Evolutionary conservation across 1,284 basidiomycete genomes (phyloP), one percentile per base, ranked within the genome.

Genomic region (Grifola frondosa): DNA sequence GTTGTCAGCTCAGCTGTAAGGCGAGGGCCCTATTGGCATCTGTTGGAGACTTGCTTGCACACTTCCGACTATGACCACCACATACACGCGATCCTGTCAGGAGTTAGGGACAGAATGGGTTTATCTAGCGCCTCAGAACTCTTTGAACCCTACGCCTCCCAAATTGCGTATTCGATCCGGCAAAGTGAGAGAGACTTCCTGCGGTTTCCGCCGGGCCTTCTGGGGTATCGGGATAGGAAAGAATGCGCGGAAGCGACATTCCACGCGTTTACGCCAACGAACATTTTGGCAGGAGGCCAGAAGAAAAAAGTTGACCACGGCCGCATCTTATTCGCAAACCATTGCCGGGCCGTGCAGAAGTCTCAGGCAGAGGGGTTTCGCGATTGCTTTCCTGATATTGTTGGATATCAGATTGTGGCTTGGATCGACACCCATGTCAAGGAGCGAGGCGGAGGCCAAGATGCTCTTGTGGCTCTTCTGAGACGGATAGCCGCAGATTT

Each of bases 21-120:
- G n/a, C 78, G 88, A n/a, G 85, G 83, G 1, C 79, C 92, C 1
- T 91, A 96, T 57, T 94, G 88, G 78, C 85, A 95, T 63, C 63
- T 98, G 26, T 70, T 97, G 44, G 91, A 94, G 61, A 77, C 81
- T 36, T 81, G 70, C 51, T 70, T 75, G 30, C 65, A 68, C 53
- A 67, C 66, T 10, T 56, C 68, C 11, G 54, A 56, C 15, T 88
- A 84, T 58, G 68, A 75, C 7, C 58, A 57, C 6, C 84, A 91
- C 53, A 78, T 93, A 28, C 77, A 84, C 52, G 68, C 74, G 2
- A 73, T 90, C 16, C 69, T 97, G 13, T 58, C 61, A 8, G 79
- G 78, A 4, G 81, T 88, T 10, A 77, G 90, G 0, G 58, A 68
- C 21, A 74, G 83, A 8, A 73, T 98, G 44, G 92, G 92, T 9